These are phyloP conservation scores for Suhomyces terraborum DNA, from an alignment of 1,139 yeast species.

Conservation along the genomic window DNA sequence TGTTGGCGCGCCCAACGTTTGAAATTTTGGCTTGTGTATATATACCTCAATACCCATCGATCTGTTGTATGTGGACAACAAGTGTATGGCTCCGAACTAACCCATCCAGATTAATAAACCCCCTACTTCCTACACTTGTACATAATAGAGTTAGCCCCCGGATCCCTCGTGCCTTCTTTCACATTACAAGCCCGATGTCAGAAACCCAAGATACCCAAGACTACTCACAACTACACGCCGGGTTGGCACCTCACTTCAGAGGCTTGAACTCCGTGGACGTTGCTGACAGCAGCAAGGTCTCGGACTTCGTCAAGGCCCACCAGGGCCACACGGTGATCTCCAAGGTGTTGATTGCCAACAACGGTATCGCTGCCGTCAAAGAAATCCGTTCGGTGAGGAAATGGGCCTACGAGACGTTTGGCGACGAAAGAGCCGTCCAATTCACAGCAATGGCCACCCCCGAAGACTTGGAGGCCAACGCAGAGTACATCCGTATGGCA, in stretches of 20 bases:
- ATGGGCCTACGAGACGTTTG: conserved; percentile 99
- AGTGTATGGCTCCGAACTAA: conserved; percentile 12
- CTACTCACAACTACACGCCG: conserved; percentile 34
- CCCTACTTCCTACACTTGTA: conserved; percentile 9
- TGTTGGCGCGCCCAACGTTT: conserved; percentile 10
- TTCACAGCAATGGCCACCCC: conserved; percentile 99
- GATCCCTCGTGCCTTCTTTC: conserved; percentile 10
- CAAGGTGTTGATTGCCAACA: conserved; percentile 88
- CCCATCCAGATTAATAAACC: conserved; percentile 7
- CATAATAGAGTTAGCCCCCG: conserved; percentile 9
- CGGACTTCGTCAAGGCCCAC: conserved; percentile 80
- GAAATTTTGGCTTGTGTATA: conserved; percentile 8
- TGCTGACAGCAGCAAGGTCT: conserved; percentile 75
- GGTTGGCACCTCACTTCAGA: conserved; percentile 69
- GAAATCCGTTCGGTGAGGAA: conserved; percentile 95
- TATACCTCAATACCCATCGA: conserved; percentile 9
- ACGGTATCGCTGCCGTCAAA: conserved; percentile 98
- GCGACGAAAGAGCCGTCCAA: conserved; percentile 88
- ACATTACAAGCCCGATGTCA: conserved; percentile 14
- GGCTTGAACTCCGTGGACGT: conserved; percentile 75
- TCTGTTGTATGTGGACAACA: conserved; percentile 11
- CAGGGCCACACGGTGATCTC: conserved; percentile 96
- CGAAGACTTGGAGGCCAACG: conserved; percentile 94
- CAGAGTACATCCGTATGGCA: conserved; percentile 98
- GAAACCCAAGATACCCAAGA: conserved; percentile 23